Evolutionary conservation across 108 stramenopile genomes (phyloP).

Genomic region (Pseudonitzschia pungens): DNA sequence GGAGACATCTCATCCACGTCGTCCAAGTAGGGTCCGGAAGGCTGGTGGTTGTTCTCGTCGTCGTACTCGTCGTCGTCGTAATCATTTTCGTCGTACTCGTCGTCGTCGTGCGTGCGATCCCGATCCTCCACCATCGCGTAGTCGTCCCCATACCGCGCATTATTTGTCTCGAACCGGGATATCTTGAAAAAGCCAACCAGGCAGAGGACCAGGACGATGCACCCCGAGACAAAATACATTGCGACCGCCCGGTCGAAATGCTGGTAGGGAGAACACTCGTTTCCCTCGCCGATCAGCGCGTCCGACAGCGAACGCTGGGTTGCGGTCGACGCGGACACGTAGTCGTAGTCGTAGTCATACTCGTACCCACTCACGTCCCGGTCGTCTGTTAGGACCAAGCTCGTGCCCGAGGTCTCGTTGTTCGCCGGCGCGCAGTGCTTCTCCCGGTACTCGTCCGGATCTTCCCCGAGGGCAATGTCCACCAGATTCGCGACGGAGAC

Average conservation of each 20-base stretch:
- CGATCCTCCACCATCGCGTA: constrained; percentile 9
- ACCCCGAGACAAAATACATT: constrained; percentile 42
- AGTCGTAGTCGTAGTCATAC: background rate
- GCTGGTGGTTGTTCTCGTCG: background rate
- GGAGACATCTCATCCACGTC: constrained; percentile 9
- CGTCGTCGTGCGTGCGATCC: background rate
- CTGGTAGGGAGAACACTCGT: constrained; percentile 30
- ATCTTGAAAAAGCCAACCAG: constrained; percentile 34
- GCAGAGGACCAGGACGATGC: constrained; percentile 36
- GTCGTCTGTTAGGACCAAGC: too few relatives aligned
- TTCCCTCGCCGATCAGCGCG: too few relatives aligned
- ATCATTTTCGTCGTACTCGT: too few relatives aligned
- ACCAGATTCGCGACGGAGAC: constrained; percentile 40
- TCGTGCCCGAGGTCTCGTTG: too few relatives aligned
- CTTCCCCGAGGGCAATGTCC: constrained; percentile 27
- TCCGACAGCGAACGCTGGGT: too few relatives aligned
- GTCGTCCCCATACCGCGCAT: background rate
- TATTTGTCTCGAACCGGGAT: background rate
- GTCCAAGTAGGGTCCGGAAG: background rate
- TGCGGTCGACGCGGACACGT: too few relatives aligned
- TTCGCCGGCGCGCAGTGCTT: constrained; percentile 38
- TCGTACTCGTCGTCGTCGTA: background rate
- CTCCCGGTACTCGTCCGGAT: constrained; percentile 34
- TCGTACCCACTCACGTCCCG: too few relatives aligned
- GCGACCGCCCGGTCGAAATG: constrained; percentile 44